These are phyloP conservation scores for Daldinia eschscholtzii DNA, from an alignment of 2,329 filamentous ascomycete genomes.

Conservation along the genomic window DNA sequence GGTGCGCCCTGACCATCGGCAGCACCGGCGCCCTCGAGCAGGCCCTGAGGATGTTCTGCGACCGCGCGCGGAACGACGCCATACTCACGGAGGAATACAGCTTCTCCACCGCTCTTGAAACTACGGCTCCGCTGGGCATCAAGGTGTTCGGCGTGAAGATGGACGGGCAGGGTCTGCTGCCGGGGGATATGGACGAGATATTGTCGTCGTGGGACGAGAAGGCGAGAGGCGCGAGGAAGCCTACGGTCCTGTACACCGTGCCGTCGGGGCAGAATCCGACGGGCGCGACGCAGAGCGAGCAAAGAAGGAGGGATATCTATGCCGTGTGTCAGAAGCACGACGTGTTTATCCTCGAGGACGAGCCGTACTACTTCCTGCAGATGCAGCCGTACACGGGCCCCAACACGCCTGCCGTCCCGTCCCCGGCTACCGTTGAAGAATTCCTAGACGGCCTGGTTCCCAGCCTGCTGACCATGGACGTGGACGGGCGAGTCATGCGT, in stretches of 20 bases:
- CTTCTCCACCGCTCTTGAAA: constrained; percentile 79
- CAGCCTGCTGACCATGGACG: constrained; percentile 82
- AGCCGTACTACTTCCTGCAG: constrained; percentile 95
- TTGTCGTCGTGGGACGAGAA: constrained; percentile 64
- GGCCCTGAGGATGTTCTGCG: constrained; percentile 83
- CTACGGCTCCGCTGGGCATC: constrained; percentile 66
- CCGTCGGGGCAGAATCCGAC: constrained; percentile 91
- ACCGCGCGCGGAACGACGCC: constrained; percentile 76
- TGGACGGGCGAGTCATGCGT: constrained; percentile 88
- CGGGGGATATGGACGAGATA: constrained; percentile 65
- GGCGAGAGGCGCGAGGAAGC: constrained; percentile 60
- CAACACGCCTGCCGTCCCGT: constrained; percentile 56
- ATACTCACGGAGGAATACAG: constrained; percentile 92
- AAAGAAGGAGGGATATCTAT: constrained; percentile 80
- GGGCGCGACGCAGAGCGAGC: constrained; percentile 79
- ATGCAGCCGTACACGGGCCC: constrained; percentile 78
- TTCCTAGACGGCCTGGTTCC: constrained; percentile 82
- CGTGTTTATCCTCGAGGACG: constrained; percentile 88
- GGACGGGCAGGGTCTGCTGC: constrained; percentile 67
- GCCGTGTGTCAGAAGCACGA: constrained; percentile 85
- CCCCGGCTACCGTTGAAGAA: constrained; percentile 73
- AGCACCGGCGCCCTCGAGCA: constrained; percentile 90
- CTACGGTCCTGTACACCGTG: constrained; percentile 70
- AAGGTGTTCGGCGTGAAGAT: constrained; percentile 64
- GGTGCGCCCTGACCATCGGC: constrained; percentile 83